phyloP scores from a whole-genome alignment of 176 grass and related monocot genomes.

The Zoysia japonica region DNA sequence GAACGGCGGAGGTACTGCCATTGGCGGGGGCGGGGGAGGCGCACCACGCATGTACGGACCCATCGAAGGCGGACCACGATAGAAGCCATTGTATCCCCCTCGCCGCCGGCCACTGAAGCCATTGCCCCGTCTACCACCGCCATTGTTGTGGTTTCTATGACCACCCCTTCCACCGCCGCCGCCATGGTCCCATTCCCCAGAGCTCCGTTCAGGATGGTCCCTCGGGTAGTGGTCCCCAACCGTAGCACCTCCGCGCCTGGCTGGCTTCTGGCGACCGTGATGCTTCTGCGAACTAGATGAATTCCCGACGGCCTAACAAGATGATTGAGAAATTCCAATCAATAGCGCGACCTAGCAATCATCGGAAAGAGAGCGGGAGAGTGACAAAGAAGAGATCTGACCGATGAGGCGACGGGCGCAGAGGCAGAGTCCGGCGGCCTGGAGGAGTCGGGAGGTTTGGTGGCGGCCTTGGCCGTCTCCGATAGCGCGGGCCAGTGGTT shows the following conservation, averaged over 20 bases:
- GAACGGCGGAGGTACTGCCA: constrained; percentile 19
- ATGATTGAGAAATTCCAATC: no score
- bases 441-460: constrained; percentile 39
- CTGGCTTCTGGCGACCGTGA: constrained; percentile 34
- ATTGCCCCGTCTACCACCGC: constrained; percentile 14
- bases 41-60: constrained; percentile 41
- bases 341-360: no score
- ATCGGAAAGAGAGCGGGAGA: neutral
- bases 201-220: constrained; percentile 26
- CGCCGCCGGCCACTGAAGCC: constrained; percentile 32
- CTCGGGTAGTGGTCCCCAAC: constrained; percentile 35
- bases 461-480: constrained; percentile 40
- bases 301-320: no score
- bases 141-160: constrained; percentile 37
- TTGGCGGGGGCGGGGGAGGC: no score
- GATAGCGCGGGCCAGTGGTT: constrained; percentile 66
- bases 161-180: neutral
- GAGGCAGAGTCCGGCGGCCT: neutral
- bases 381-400: constrained; percentile 11
- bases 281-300: constrained; percentile 28
- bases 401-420: constrained; percentile 8
- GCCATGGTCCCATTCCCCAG: constrained; percentile 37
- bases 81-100: constrained; percentile 49
- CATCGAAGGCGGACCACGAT: constrained; percentile 20
- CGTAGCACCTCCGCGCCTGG: constrained; percentile 11